Evolutionary conservation across 768 basidiomycete species (phyloP), one percentile per base, ranked within the genome.

Genomic region (Trametes gibbosa): DNA sequence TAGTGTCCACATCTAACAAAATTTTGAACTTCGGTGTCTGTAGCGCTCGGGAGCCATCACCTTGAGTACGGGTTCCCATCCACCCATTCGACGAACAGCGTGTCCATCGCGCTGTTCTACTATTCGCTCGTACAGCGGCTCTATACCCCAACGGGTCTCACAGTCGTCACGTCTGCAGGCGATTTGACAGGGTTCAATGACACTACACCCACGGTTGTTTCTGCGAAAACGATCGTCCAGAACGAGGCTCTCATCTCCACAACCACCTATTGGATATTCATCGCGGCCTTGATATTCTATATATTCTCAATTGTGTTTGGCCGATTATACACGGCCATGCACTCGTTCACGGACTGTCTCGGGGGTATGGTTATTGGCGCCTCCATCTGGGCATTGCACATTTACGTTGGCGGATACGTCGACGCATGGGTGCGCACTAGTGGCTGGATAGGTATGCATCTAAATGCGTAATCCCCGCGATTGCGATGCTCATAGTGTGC

Each of bases 61-160:
- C 79, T 92, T 2, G 94, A 96, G 75, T 96, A 96, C 65, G 96
- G 96, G 23, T 96, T 98, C 68, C 95, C 95, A 0, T 96, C 94
- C 0, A 97, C 95, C 0, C 96, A 99, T 67, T 90, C 92, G 1
- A 92, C 95, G 8, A 96, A 97, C 71, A 84, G 86, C 53, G 81
- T 94, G 51, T 95, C 92, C 25, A 90, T 97, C 67, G 93, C 93
- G 0, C 80, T 98, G 3, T 92, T 91, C 73, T 78, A 92, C 60
- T 87, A 81, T 62, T 73, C 82, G 3, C 77, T 84, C 43, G 68
- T 86, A 50, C 80, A 85, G 68, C 73, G 74, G n/a, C 78, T 85
- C 40, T 78, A 82, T 23, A 75, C 23, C 32, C 56, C 66, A 7
- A 62, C 65, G 21, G 55, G 37, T 2, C 23, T 69, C 66, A 21